These are phyloP conservation scores for Tremella mesenterica DNA, from an alignment of 768 basidiomycete genomes.

Conservation along the genomic window DNA sequence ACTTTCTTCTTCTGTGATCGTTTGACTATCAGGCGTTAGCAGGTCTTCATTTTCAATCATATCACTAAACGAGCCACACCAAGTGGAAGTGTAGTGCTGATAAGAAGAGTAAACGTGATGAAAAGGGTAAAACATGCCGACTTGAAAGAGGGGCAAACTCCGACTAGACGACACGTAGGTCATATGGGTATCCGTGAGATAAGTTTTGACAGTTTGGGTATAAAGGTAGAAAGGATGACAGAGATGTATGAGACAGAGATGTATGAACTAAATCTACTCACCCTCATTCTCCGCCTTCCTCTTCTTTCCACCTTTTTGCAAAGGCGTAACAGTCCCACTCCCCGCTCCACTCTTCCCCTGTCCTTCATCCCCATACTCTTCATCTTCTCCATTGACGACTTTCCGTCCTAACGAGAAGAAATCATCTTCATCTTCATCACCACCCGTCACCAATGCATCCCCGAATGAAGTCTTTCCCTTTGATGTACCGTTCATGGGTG, in stretches of 20 bases:
- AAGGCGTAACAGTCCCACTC: constrained; percentile 7
- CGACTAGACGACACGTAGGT: no score
- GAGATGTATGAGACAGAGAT: neutral
- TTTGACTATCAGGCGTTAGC: constrained; percentile 4
- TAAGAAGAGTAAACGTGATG: no score
- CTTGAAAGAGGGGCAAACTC: no score
- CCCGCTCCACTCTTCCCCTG: constrained; percentile 1
- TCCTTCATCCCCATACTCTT: constrained; percentile 35
- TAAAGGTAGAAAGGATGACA: no score
- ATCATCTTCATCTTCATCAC: constrained; percentile 40
- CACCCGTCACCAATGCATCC: constrained; percentile 14
- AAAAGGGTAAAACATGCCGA: no score
- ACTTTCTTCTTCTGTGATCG: constrained; percentile 31
- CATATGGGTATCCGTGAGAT: no score
- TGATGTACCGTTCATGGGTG: constrained; percentile 27
- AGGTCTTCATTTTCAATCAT: constrained; percentile 18
- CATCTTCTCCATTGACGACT: constrained; percentile 29
- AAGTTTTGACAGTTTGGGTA: no score
- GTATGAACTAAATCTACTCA: constrained; percentile 9
- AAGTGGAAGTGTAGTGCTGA: no score
- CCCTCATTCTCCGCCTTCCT: constrained; percentile 24
- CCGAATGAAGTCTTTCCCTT: constrained; percentile 16
- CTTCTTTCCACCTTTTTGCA: constrained; percentile 15
- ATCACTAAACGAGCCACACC: neutral
- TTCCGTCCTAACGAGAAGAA: constrained; percentile 34